Conservation (phyloP, 495 filamentous ascomycete species). For the Annulohypoxylon maeteangense region DNA sequence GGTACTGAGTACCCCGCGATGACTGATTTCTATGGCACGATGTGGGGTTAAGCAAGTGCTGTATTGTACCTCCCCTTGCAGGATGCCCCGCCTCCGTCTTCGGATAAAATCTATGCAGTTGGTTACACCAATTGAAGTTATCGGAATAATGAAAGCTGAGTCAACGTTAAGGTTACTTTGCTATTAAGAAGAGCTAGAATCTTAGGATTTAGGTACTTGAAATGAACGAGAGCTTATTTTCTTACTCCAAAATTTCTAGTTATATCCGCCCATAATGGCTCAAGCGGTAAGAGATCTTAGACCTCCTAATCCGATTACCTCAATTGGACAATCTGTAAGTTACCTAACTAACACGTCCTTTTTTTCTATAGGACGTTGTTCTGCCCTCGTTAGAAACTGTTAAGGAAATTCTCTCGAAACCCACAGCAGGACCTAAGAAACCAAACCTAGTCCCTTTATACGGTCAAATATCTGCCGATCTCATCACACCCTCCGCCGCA, state of each 20-base stretch:
- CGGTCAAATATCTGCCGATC: constrained; percentile 86
- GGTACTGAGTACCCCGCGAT: constrained; percentile 12
- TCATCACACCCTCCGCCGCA: constrained; percentile 88
- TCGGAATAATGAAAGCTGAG: constrained; percentile 13
- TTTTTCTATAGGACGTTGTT: constrained; percentile 44
- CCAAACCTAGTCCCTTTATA: constrained; percentile 88
- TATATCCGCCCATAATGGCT: constrained; percentile 44
- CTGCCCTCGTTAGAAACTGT: constrained; percentile 49
- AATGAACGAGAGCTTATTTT: constrained; percentile 9
- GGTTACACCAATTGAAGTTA: constrained; percentile 13
- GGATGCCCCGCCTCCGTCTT: constrained; percentile 31
- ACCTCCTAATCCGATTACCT: constrained; percentile 26
- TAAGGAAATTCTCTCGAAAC: constrained; percentile 43
- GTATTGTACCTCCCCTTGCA: not conserved
- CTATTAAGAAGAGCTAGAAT: constrained; percentile 25
- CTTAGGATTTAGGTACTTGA: not conserved
- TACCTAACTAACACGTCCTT: constrained; percentile 11
- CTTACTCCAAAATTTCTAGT: not conserved
- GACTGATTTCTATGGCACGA: not conserved
- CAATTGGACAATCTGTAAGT: constrained; percentile 7
- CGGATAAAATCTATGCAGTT: constrained; percentile 31
- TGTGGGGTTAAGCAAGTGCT: constrained; percentile 9
- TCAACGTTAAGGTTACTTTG: constrained; percentile 14
- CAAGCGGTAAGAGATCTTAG: constrained; percentile 47
- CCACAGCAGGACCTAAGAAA: constrained; percentile 39